Conservation (phyloP, 2,329 filamentous ascomycete species). For the Stagonosporopsis rhizophila region DNA sequence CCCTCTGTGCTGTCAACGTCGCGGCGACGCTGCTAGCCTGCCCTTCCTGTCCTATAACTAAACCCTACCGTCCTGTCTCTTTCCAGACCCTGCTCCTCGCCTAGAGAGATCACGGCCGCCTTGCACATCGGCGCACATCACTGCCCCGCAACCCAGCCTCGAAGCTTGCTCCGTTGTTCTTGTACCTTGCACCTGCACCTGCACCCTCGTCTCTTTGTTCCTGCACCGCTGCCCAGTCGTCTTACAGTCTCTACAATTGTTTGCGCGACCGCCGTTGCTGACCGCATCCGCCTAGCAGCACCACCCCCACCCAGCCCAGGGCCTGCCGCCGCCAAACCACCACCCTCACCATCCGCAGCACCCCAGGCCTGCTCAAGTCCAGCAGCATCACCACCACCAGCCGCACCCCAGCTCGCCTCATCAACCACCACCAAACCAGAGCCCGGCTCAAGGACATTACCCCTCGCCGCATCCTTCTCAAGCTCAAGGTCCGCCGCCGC, state of each 20-base stretch:
- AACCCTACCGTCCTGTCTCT: conserved; percentile 42
- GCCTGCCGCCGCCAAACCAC: conserved; percentile 68
- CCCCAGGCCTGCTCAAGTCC: conserved; percentile 74
- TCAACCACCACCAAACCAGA: conserved; percentile 65
- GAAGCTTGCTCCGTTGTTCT: conserved; percentile 21
- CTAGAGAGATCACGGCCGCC: conserved; percentile 37
- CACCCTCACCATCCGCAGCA: conserved; percentile 55
- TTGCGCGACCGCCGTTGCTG: conserved; percentile 36
- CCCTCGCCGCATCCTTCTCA: conserved; percentile 71
- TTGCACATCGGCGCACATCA: conserved; percentile 32
- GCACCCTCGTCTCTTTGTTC: conserved; percentile 26
- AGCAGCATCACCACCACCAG: conserved; percentile 54
- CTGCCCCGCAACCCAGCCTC: conserved; percentile 29
- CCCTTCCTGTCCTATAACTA: conserved; percentile 45
- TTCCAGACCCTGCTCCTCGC: conserved; percentile 47
- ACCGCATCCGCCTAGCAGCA: conserved; percentile 62
- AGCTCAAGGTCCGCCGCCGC: conserved; percentile 59
- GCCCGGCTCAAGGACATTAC: conserved; percentile 65
- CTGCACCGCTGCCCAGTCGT: conserved; percentile 18
- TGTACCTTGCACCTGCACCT: conserved; percentile 30
- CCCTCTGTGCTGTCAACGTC: conserved; percentile 43
- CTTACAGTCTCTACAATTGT: conserved; percentile 13
- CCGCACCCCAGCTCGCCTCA: conserved; percentile 69
- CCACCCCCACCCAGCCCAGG: conserved; percentile 78
- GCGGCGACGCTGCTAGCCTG: conserved; percentile 37